Percentiles rank a stretch among this genome's conserved stretches.
Conservation (phyloP, 2,329 filamentous ascomycete species). For the Xylariaceae sp. region DNA sequence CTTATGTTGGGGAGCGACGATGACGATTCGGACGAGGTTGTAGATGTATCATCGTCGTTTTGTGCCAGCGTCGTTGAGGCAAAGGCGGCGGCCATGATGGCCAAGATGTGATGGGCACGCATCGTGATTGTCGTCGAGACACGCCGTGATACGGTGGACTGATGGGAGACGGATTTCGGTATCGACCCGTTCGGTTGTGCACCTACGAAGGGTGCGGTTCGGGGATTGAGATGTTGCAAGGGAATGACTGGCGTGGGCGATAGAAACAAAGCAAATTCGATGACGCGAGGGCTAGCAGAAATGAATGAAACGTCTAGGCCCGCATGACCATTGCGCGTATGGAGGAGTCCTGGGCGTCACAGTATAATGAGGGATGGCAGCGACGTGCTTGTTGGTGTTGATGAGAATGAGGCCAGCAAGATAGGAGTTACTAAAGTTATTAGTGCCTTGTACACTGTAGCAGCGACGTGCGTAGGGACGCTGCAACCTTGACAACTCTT, state of each 20-base stretch:
- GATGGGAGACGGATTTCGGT: background rate
- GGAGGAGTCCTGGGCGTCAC: background rate
- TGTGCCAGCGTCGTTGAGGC: slow-evolving; percentile 24
- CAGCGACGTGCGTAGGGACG: no score
- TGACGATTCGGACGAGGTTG: slow-evolving; percentile 8
- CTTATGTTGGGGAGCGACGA: slow-evolving; percentile 12
- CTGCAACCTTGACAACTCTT: no score
- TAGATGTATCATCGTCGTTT: slow-evolving; percentile 8
- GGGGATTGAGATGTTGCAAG: slow-evolving; percentile 3
- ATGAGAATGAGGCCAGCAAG: no score
- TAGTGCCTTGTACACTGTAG: no score
- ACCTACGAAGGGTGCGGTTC: background rate
- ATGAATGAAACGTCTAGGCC: slow-evolving; percentile 4
- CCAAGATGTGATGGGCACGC: slow-evolving; percentile 24
- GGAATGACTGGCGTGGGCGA: slow-evolving; percentile 9
- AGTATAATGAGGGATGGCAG: background rate
- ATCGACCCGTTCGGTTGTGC: background rate
- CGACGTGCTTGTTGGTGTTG: background rate
- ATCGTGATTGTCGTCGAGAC: slow-evolving; percentile 16
- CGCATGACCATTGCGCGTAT: slow-evolving; percentile 7
- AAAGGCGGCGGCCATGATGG: slow-evolving; percentile 20
- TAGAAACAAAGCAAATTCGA: slow-evolving; percentile 2
- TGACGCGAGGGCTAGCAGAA: slow-evolving; percentile 2
- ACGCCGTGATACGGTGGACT: slow-evolving; percentile 1
- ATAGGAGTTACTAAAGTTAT: no score